phyloP scores from a whole-genome alignment of 202 grass and related monocot species.

The Dendrocalamus latiflorus region DNA sequence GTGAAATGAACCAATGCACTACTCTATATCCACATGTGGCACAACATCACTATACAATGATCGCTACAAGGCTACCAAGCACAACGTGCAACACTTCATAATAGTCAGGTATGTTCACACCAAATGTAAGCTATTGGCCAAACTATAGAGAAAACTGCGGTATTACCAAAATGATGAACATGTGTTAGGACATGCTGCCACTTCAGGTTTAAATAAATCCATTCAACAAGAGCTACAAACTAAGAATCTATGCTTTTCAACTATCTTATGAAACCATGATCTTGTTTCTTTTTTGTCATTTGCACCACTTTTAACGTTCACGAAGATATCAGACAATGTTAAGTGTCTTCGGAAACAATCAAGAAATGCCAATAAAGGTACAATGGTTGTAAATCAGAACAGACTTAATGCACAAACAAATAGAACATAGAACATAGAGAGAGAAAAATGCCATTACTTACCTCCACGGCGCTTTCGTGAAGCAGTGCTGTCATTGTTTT shows the following conservation, averaged over 20 bases:
- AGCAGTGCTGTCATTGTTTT: conserved; percentile 72
- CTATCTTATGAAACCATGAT: not conserved
- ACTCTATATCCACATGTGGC: not conserved
- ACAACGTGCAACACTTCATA: not conserved
- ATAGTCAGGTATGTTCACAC: not conserved
- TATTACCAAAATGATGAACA: not conserved
- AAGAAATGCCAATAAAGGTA: conserved; percentile 2
- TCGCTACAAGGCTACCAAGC: not conserved
- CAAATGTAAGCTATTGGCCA: not conserved
- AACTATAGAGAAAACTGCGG: not conserved
- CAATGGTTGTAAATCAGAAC: not conserved
- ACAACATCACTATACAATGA: not conserved
- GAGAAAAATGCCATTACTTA: conserved; percentile 19
- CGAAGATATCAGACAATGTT: not conserved
- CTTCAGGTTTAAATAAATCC: not conserved
- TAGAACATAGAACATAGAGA: not conserved
- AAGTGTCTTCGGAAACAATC: not conserved
- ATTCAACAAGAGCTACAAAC: not conserved
- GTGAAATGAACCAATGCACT: not conserved
- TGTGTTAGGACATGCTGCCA: not conserved
- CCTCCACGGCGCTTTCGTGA: conserved; percentile 90
- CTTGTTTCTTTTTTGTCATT: not conserved
- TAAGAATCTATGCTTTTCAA: not conserved
- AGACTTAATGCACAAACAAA: not conserved
- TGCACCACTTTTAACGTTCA: conserved; percentile 2